Evolutionary conservation across 495 filamentous ascomycete genomes (phyloP), one percentile per base, ranked within the genome.

Genomic region (Diplogelasinospora grovesii): DNA sequence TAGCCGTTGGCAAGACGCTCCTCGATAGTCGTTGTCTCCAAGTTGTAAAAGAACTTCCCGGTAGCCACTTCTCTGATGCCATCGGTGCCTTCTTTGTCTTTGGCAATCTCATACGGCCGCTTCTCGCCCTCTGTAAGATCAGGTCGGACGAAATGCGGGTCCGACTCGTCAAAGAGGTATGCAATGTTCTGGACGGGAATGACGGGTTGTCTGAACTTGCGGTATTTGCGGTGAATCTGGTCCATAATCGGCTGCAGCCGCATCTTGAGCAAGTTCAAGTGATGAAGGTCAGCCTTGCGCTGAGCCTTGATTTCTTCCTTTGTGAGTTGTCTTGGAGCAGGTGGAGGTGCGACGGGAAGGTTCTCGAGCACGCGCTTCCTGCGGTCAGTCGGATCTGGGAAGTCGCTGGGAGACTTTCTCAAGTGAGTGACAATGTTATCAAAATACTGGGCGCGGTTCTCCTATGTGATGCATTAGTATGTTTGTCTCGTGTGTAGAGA

Each of bases 221-320:
- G 83, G 59, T 92, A 89, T 49, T 74, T 78, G 43, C 75, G 78
- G 50, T 92, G 85, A 43, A 96, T 85, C 62, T 93, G 83, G 46
- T 97, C 90, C 87, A 98, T 94, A 48, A 95, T 82, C 9, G 84
- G 84, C 60, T 95, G 88, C 37, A 98, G 78, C 18, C 82, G 71
- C 13, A 90, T 71, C 64, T 96, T 97, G 39, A 98, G 65, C 39
- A 83, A 60, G 57, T 96, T 95, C 24, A 95, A 68, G 2, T 76
- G 74, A 39, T 86, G 77, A 22, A 82, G 76, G 59, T 98, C 93
- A 26, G 77, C 75, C 61, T 83, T 79, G 54, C 82, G 86, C 64
- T 88, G 85, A 2, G 75, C 79, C 50, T 85, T 85, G 26, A 84
- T 71, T 57, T 95, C 81, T 37, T 85, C 84, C 52, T 86, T 86